Conservation (phyloP, 495 filamentous ascomycete species). For the Hypoxylon cercidicola region DNA sequence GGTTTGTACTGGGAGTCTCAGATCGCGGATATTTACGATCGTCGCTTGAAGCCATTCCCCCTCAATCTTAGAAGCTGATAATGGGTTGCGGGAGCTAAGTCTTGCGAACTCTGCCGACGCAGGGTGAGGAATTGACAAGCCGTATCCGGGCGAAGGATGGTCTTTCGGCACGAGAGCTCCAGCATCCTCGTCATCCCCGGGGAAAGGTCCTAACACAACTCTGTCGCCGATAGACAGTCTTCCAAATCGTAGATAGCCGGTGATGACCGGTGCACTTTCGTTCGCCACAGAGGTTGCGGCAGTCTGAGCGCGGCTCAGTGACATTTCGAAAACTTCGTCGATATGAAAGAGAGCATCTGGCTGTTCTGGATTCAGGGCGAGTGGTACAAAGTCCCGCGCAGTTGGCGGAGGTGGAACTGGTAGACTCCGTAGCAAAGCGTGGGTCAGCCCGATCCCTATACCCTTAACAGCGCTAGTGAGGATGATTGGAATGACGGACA, state of each 20-base stretch:
- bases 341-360: slow-evolving; percentile 79
- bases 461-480: slow-evolving; percentile 90
- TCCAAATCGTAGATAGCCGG: slow-evolving; percentile 84
- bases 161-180: slow-evolving; percentile 51
- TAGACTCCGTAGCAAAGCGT: slow-evolving; percentile 81
- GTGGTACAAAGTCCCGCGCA: slow-evolving; percentile 54
- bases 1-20: slow-evolving; percentile 82
- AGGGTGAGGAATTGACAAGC: slow-evolving; percentile 55
- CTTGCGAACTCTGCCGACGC: slow-evolving; percentile 56
- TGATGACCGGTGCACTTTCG: slow-evolving; percentile 69
- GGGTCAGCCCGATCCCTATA: slow-evolving; percentile 79
- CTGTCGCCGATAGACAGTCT: slow-evolving; percentile 80
- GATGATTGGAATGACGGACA: slow-evolving; percentile 79
- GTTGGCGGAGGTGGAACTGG: slow-evolving; percentile 72
- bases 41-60: slow-evolving; percentile 80
- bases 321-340: slow-evolving; percentile 77
- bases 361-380: slow-evolving; percentile 59
- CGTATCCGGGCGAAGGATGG: slow-evolving; percentile 48
- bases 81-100: slow-evolving; percentile 49
- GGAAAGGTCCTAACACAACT: slow-evolving; percentile 83
- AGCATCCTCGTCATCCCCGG: slow-evolving; percentile 54
- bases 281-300: slow-evolving; percentile 59
- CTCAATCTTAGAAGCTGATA: slow-evolving; percentile 58
- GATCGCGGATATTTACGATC: slow-evolving; percentile 85
- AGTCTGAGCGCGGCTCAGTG: slow-evolving; percentile 57